Percentiles rank a stretch among this genome's conserved stretches.
These are phyloP conservation scores for Backusella tuberculispora DNA, from an alignment of 192 early-diverging fungal species.

Conservation along the genomic window DNA sequence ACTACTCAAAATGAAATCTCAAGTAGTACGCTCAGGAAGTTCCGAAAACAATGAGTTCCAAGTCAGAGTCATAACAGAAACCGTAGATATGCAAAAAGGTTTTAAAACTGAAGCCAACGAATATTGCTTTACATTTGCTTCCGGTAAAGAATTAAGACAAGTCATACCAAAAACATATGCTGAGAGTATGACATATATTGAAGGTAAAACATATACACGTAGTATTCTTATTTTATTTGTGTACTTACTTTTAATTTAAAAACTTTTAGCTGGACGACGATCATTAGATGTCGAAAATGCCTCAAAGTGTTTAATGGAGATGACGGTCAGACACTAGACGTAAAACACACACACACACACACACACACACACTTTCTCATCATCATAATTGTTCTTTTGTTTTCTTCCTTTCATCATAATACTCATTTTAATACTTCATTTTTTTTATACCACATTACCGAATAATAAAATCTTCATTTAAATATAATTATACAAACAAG, in stretches of 20 bases:
- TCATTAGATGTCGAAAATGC: not conserved
- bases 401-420: too few relatives aligned
- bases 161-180: slow-evolving; percentile 84
- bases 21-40: slow-evolving; percentile 77
- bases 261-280: not conserved
- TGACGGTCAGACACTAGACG: not conserved
- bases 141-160: slow-evolving; percentile 49
- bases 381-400: too few relatives aligned
- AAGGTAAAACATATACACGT: slow-evolving; percentile 52
- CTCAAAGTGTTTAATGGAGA: not conserved
- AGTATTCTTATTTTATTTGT: not conserved
- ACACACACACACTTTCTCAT: too few relatives aligned
- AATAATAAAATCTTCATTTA: too few relatives aligned
- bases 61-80: slow-evolving; percentile 58
- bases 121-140: slow-evolving; percentile 83
- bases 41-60: slow-evolving; percentile 59
- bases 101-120: slow-evolving; percentile 73
- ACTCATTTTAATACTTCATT: too few relatives aligned
- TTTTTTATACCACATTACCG: too few relatives aligned
- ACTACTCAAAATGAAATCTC: slow-evolving; percentile 71
- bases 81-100: slow-evolving; percentile 65
- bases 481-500: too few relatives aligned
- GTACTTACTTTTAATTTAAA: not conserved
- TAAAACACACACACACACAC: too few relatives aligned
- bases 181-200: slow-evolving; percentile 80